Base-by-base conservation (phyloP, 1,139 yeast genomes). In the Schizosaccharomyces versatilis region DNA sequence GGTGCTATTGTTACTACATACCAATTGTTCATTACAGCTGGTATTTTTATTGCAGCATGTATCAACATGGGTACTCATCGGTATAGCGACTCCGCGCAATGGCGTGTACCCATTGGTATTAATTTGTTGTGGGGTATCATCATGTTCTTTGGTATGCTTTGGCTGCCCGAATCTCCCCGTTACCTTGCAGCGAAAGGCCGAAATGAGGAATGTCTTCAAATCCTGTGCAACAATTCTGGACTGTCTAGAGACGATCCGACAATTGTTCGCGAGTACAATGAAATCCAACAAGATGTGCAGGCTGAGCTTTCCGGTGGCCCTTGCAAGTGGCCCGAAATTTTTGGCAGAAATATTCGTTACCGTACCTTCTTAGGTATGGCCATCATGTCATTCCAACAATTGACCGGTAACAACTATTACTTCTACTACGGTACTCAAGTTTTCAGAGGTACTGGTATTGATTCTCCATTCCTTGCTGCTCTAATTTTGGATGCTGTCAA, bases 11-110 rank as follows among this genome's bases (percentile, higher is more conserved):
- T 95, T 0, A 85, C 95, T 64, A 79, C 86, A 52, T 95, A 88
- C 68, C 88, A 44, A 44, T 32, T 44, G 19, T 44, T 44, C 38
- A 44, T 86, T 67, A 84, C 96, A 0, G 95, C 95, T 3, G 86
- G 86, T 65, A 81, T 86, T 58, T 68, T 84, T 47, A 96, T 96
- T 6, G 88, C 86, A 66, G 76, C 94, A 1, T 71, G 83, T 1
- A 80, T 93, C 53, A 88, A 86, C 54, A 86, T 96, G 96, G 82
- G 84, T 2, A 96, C 86, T 68, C 88, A 83, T 67, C 70, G 79
- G 19, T 78, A 78, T 56, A 74, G 80, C 57, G 61, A 65, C 51
- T 24, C 85, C 52, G 70, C 72, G 49, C 69, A 70, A 38, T 86
- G 95, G 93, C 74, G 95, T 62, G 63, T 79, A 9, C 97, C 97